Evolutionary conservation across 1,284 basidiomycete genomes (phyloP).

Genomic region (Fomes fomentarius): DNA sequence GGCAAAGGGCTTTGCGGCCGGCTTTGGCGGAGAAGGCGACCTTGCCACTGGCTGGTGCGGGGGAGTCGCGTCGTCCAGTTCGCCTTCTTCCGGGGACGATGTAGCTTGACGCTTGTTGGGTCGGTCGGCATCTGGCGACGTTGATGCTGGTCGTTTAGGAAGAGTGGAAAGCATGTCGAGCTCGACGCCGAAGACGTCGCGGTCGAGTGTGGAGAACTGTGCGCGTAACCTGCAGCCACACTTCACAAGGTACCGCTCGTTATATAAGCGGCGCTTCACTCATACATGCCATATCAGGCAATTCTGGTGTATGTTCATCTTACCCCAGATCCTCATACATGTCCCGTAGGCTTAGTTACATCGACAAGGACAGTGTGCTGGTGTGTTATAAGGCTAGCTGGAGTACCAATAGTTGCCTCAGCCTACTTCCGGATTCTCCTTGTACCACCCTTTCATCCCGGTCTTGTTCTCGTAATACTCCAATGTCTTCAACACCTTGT

Average conservation of each 20-base stretch:
- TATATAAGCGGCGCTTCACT: background rate
- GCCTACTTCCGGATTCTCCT: slow-evolving; percentile 8
- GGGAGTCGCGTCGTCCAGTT: slow-evolving; percentile 56
- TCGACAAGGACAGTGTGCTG: no score
- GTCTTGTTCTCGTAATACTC: slow-evolving; percentile 29
- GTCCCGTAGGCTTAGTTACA: no score
- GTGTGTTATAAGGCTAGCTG: no score
- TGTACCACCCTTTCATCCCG: slow-evolving; percentile 33
- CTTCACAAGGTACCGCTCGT: background rate
- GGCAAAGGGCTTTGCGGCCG: slow-evolving; percentile 21
- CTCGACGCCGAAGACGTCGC: slow-evolving; percentile 9
- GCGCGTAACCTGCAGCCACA: slow-evolving; percentile 4
- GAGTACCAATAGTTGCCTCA: no score
- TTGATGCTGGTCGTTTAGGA: slow-evolving; percentile 58
- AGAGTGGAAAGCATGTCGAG: slow-evolving; percentile 32
- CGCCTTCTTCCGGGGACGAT: slow-evolving; percentile 77
- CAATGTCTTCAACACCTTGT: slow-evolving; percentile 21
- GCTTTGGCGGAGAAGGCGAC: slow-evolving; percentile 28
- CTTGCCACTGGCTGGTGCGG: slow-evolving; percentile 26
- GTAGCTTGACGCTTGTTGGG: slow-evolving; percentile 58
- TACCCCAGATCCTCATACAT: no score
- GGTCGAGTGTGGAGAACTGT: slow-evolving; percentile 1
- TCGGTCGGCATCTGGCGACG: slow-evolving; percentile 48
- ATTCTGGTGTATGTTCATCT: no score
- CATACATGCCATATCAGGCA: background rate